These are phyloP conservation scores for Yamadazyma songkhlaensis DNA, from an alignment of 1,139 yeast genomes.

Conservation along the genomic window DNA sequence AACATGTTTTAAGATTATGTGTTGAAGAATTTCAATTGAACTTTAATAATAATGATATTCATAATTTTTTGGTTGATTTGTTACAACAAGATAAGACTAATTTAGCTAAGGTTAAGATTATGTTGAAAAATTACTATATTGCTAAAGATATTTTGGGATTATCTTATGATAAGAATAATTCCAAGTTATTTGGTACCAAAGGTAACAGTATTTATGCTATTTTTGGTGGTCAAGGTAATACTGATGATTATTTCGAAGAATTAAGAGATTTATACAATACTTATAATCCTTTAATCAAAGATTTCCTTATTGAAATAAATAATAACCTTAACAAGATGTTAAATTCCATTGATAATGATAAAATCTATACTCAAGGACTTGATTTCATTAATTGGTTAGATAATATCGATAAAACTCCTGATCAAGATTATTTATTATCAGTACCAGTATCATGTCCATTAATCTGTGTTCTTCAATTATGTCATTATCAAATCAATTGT, in stretches of 20 bases:
- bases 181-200: conserved; percentile 43
- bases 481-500: conserved; percentile 88
- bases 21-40: conserved; percentile 81
- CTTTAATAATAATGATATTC: conserved; percentile 69
- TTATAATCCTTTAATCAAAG: conserved; percentile 73
- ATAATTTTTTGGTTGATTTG: conserved; percentile 76
- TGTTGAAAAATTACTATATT: conserved; percentile 72
- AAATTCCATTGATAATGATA: conserved; percentile 71
- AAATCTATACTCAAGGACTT: conserved; percentile 91
- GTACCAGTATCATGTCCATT: conserved; percentile 96
- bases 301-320: conserved; percentile 70
- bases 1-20: conserved; percentile 66
- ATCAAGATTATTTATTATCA: conserved; percentile 79
- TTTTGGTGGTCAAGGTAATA: conserved; percentile 98
- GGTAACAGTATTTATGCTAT: conserved; percentile 70
- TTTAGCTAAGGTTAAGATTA: conserved; percentile 62
- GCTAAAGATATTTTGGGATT: conserved; percentile 6
- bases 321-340: conserved; percentile 66
- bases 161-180: conserved; percentile 21
- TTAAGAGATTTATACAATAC: conserved; percentile 78
- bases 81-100: conserved; percentile 58
- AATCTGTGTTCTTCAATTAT: conserved; percentile 91
- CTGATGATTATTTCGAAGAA: conserved; percentile 97
- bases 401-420: conserved; percentile 83
- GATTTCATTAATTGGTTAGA: conserved; percentile 86